A percentile compares a stretch with the other conserved stretches of the same genome.
Conservation (phyloP, 805 yeast genomes). For the Naumovozyma baii region DNA sequence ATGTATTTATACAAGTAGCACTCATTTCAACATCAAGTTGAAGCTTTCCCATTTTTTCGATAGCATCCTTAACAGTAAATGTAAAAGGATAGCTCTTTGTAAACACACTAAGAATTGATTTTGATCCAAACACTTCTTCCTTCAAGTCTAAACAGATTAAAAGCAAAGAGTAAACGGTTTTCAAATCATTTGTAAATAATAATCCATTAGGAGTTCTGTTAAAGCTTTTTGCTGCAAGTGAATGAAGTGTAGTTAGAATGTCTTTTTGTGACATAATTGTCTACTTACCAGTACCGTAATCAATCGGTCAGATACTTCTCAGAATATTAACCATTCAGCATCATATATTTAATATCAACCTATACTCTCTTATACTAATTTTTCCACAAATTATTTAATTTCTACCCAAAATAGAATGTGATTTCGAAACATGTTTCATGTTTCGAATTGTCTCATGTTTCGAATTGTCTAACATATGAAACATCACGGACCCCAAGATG, state of each 20-base stretch:
- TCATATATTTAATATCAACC: no score
- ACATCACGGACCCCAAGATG: no score
- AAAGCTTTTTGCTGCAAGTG: conserved; percentile 36
- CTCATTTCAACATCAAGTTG: conserved; percentile 39
- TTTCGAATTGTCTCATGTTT: neutral
- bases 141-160: conserved; percentile 35
- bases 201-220: conserved; percentile 44
- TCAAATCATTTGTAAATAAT: conserved; percentile 47
- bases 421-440: neutral
- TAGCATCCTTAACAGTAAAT: conserved; percentile 45
- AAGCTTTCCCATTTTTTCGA: conserved; percentile 42
- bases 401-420: neutral
- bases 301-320: no score
- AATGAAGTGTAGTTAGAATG: conserved; percentile 29
- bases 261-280: neutral
- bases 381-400: neutral
- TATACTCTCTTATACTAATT: neutral
- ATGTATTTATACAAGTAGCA: conserved; percentile 43
- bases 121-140: conserved; percentile 14
- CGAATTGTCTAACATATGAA: no score
- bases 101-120: conserved; percentile 24
- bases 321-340: no score
- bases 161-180: conserved; percentile 49
- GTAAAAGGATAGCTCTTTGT: conserved; percentile 38
- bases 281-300: no score